phyloP scores from a whole-genome alignment of 192 early-diverging fungal genomes.

The Jimgerdemannia lactiflua region DNA sequence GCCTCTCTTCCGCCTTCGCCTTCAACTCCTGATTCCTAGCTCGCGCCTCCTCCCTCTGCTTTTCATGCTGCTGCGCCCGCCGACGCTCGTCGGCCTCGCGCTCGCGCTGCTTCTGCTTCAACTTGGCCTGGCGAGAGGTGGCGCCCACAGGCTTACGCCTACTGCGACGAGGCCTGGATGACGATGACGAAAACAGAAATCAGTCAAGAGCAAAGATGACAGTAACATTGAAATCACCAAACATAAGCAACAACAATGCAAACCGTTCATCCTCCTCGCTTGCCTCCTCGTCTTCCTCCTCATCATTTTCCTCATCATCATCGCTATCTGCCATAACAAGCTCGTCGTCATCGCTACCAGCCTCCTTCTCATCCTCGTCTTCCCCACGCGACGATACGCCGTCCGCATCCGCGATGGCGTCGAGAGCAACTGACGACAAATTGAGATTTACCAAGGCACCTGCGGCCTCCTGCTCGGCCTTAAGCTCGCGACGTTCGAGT shows the following conservation, averaged over 20 bases:
- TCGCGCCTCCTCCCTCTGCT: constrained; percentile 37
- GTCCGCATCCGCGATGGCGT: constrained; percentile 4
- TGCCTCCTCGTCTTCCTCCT: constrained; percentile 25
- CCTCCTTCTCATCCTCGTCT: neutral
- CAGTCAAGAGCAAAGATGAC: neutral
- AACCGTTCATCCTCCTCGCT: neutral
- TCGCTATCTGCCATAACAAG: constrained; percentile 17
- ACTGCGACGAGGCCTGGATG: constrained; percentile 14
- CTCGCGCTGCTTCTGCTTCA: constrained; percentile 43
- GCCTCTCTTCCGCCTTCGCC: constrained; percentile 30
- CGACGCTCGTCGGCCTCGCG: constrained; percentile 44
- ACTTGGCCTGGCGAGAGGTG: constrained; percentile 40
- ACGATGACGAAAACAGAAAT: constrained; percentile 2
- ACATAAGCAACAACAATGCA: too few relatives aligned
- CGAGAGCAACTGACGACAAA: constrained; percentile 6
- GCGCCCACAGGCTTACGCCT: constrained; percentile 19
- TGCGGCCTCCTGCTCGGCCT: neutral
- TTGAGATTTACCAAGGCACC: neutral
- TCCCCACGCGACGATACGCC: neutral
- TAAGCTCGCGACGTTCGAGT: constrained; percentile 24
- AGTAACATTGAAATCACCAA: neutral
- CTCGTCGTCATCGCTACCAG: neutral
- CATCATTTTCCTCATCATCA: constrained; percentile 29
- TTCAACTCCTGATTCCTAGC: constrained; percentile 39
- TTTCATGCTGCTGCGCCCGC: constrained; percentile 35